Conservation (phyloP, 352 stramenopile genomes). For the Phytopythium mirpurense region DNA sequence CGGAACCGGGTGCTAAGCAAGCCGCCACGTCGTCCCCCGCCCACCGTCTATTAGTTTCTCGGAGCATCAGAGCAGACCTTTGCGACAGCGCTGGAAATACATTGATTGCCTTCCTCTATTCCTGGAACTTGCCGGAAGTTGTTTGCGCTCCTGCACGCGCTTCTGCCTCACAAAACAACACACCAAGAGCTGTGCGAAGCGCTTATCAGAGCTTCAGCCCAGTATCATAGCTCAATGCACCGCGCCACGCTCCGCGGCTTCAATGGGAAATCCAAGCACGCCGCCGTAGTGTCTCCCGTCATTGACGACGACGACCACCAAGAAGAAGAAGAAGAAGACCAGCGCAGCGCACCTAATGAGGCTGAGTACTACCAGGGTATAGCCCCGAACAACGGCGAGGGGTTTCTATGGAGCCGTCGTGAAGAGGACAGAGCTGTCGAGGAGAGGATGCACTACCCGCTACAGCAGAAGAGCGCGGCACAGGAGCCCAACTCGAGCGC, state of each 20-base stretch:
- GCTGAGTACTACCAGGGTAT: background rate
- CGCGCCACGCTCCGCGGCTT: background rate
- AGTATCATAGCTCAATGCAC: background rate
- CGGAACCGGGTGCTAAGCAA: conserved; percentile 24
- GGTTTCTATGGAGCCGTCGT: background rate
- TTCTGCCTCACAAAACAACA: background rate
- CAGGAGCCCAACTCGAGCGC: background rate
- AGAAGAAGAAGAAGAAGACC: background rate
- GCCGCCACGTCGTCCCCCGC: background rate
- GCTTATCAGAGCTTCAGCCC: background rate
- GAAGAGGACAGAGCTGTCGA: background rate
- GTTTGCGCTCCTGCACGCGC: too few species aligned
- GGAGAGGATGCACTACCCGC: conserved; percentile 10
- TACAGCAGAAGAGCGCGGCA: conserved; percentile 24
- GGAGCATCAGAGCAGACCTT: too few species aligned
- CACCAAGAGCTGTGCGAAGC: background rate
- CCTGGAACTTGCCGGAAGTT: too few species aligned
- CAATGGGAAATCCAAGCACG: conserved; percentile 37
- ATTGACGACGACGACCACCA: conserved; percentile 28
- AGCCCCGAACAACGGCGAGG: background rate
- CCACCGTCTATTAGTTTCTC: too few species aligned
- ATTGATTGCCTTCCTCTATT: too few species aligned
- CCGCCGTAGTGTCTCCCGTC: conserved; percentile 45
- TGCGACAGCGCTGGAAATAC: too few species aligned
- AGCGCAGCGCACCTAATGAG: background rate